Evolutionary conservation across 768 basidiomycete species (phyloP).

Genomic region (Lactarius sp.): DNA sequence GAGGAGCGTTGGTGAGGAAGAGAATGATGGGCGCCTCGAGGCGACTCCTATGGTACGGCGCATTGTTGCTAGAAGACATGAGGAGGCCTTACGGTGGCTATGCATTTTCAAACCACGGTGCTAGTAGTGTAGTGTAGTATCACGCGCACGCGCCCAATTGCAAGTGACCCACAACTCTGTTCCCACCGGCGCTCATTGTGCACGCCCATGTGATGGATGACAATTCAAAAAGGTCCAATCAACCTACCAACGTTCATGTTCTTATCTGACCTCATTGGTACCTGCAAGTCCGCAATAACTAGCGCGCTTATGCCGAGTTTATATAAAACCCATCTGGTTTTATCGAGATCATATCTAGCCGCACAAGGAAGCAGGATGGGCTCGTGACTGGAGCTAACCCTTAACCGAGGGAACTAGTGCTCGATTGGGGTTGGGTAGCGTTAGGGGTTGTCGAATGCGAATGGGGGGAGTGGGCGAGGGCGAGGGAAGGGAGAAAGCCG

Average conservation of each 20-base stretch:
- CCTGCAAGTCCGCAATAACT: conserved; percentile 8
- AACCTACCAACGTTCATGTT: conserved; percentile 1
- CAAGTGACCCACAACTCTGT: conserved; percentile 7
- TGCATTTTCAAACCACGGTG: conserved; percentile 1
- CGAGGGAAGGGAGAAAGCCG: neutral
- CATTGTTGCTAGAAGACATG: conserved; percentile 13
- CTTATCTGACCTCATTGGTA: conserved; percentile 24
- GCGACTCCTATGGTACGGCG: conserved; percentile 11
- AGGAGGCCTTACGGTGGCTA: conserved; percentile 23
- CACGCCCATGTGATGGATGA: conserved; percentile 17
- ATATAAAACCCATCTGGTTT: neutral
- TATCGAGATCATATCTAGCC: conserved; percentile 23
- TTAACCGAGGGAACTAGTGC: conserved; percentile 18
- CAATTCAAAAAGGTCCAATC: neutral
- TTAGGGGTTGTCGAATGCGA: neutral
- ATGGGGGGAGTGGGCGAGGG: too few relatives aligned
- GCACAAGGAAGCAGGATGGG: conserved; percentile 8
- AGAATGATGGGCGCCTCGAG: conserved; percentile 14
- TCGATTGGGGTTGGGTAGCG: conserved; percentile 8
- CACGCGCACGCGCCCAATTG: conserved; percentile 9
- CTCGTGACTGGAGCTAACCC: conserved; percentile 23
- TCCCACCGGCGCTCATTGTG: conserved; percentile 12
- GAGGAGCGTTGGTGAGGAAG: neutral
- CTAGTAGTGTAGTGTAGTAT: neutral
- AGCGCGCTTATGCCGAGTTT: neutral